Evolutionary conservation across 176 grass and related monocot species (phyloP).

Genomic region (Oryza officinalis): DNA sequence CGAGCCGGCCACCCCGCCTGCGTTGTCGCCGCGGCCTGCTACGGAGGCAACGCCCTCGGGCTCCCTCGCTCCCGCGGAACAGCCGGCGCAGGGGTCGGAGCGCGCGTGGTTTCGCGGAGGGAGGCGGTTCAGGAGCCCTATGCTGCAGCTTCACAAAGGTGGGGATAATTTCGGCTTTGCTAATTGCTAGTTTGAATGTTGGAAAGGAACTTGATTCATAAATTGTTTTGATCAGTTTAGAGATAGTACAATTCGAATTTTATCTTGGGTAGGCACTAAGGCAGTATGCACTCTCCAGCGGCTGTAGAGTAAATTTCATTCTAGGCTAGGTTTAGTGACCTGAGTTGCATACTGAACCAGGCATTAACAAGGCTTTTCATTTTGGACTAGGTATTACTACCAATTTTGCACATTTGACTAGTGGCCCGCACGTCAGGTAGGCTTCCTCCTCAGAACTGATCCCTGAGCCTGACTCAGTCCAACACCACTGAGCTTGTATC

Average conservation of each 20-base stretch:
- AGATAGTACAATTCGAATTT: neutral
- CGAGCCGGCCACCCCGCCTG: neutral
- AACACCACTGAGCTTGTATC: too few species aligned
- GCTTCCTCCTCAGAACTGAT: too few species aligned
- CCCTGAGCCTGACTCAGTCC: too few species aligned
- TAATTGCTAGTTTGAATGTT: neutral
- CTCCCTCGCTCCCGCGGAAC: conserved; percentile 29
- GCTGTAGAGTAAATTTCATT: too few species aligned
- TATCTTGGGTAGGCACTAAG: neutral
- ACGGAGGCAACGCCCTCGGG: neutral
- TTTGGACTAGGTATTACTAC: too few species aligned
- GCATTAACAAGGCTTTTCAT: too few species aligned
- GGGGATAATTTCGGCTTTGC: neutral
- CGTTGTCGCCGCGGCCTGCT: neutral
- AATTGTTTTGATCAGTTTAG: neutral
- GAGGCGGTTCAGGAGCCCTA: conserved; percentile 78
- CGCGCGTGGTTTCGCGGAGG: conserved; percentile 74
- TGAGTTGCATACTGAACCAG: too few species aligned
- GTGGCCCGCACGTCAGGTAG: too few species aligned
- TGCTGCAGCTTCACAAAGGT: conserved; percentile 99
- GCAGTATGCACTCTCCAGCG: too few species aligned
- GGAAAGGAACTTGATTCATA: neutral
- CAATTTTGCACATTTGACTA: too few species aligned
- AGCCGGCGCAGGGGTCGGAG: conserved; percentile 58
- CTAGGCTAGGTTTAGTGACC: too few species aligned